Percentiles rank a stretch among this genome's conserved stretches.
Conservation (phyloP, 176 grass and related monocot species). For the Carex pumila region DNA sequence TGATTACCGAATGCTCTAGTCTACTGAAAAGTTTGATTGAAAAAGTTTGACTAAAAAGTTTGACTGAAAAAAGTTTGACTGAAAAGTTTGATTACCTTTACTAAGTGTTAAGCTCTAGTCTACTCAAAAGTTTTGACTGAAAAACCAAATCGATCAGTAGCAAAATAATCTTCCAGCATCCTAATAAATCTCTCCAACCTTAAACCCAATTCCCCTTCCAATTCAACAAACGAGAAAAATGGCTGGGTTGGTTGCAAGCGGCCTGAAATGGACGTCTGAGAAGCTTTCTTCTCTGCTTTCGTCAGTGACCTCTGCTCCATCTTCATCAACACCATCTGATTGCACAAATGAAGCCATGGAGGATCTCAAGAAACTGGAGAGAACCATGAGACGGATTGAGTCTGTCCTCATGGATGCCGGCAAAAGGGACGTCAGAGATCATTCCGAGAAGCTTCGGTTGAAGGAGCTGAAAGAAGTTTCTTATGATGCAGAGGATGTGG, state of each 20-base stretch:
- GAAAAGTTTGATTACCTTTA: no score
- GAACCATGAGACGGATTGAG: neutral
- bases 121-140: no score
- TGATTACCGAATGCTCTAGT: no score
- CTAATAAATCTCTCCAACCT: no score
- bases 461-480: conserved; percentile 2
- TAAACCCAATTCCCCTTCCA: no score
- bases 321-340: neutral
- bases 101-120: no score
- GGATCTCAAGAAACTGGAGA: conserved; percentile 10
- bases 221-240: neutral
- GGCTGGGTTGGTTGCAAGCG: neutral
- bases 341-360: neutral
- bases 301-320: neutral
- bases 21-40: no score
- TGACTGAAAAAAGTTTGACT: no score
- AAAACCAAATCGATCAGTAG: no score
- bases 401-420: neutral
- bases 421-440: neutral
- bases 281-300: neutral
- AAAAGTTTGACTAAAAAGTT: no score
- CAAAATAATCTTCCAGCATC: no score
- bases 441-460: neutral
- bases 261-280: neutral
- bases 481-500: conserved; percentile 11